Conservation (phyloP, 305 asterid species). For the Petunia hybrid region DNA sequence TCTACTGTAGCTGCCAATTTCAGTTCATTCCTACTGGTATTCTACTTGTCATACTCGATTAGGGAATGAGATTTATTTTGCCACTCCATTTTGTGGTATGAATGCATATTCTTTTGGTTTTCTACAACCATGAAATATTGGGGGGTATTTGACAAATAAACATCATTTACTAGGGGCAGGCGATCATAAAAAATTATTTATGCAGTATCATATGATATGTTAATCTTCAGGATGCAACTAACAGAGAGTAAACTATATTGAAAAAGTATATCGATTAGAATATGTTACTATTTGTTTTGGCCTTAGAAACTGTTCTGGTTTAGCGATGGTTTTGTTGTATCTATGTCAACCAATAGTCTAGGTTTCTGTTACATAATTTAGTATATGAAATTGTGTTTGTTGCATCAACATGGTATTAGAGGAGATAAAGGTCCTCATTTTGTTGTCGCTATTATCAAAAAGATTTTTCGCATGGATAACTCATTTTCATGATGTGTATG, state of each 20-base stretch:
- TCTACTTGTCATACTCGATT: neutral
- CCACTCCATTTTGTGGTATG: neutral
- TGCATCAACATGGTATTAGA: too few species aligned
- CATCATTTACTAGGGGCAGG: neutral
- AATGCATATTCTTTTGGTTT: neutral
- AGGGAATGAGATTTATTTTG: neutral
- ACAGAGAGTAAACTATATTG: neutral
- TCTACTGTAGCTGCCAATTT: slow-evolving; percentile 52
- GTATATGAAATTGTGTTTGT: too few species aligned
- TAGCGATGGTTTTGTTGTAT: too few species aligned
- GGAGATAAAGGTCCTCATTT: too few species aligned
- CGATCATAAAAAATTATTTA: neutral
- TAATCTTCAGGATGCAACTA: slow-evolving; percentile 13
- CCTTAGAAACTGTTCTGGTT: neutral
- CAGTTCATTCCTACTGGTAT: slow-evolving; percentile 68
- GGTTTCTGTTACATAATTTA: too few species aligned
- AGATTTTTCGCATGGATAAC: too few species aligned
- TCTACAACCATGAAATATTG: neutral
- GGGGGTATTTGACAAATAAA: neutral
- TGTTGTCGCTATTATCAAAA: too few species aligned
- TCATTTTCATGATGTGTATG: too few species aligned
- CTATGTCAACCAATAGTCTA: too few species aligned
- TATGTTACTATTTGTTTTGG: neutral
- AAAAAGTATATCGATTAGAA: neutral
- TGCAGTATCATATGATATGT: neutral